Evolutionary conservation across 148 eudicot genomes (phyloP), one percentile per base, ranked within the genome.

Genomic region (Fagopyrum tataricum): DNA sequence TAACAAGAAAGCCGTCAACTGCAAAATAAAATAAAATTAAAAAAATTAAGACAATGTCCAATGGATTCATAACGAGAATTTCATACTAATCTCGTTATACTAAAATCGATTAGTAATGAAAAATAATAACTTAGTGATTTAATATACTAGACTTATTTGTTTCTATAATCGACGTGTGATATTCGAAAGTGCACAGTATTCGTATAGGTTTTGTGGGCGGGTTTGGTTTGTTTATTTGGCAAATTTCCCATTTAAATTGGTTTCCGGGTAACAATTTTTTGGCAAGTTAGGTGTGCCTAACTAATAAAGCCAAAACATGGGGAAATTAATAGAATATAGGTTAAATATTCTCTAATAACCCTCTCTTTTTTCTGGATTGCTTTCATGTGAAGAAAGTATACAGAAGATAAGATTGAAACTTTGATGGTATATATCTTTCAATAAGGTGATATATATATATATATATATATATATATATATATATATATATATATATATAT

Each of bases 1-100:
- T 67, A 92, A 58, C 74, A 92, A 72, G 42, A 92, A 78, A 44
- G 69, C 67, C 31, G 96, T 90, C 76, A 89, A 71, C 97, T 92
- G 92, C 80, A 14, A 75, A 61, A 73, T 66, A 52, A 37, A 24
- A 37, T n/a, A n/a, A n/a, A n/a, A n/a, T n/a, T n/a, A n/a, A 64
- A 17, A 31, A 17, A 24, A 61, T 24, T 5, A 64, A 64, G 5
- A 13, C 69, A 64, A 37, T 64, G 69, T 64, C 73, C 21, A 44
- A 46, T 3, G 37, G 37, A 31, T 31, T 31, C 37, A 31, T 31
- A 31, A 31, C 37, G 37, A 31, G 37, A 31, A 31, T 31, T 31
- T 31, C 37, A 31, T 31, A 31, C 37, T 31, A 31, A 31, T n/a
- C n/a, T n/a, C n/a, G n/a, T n/a, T n/a, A n/a, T n/a, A n/a, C 37